Evolutionary conservation across 1,284 basidiomycete species (phyloP), one percentile per base, ranked within the genome.

Genomic region (Neotropicomus parvogracilis): DNA sequence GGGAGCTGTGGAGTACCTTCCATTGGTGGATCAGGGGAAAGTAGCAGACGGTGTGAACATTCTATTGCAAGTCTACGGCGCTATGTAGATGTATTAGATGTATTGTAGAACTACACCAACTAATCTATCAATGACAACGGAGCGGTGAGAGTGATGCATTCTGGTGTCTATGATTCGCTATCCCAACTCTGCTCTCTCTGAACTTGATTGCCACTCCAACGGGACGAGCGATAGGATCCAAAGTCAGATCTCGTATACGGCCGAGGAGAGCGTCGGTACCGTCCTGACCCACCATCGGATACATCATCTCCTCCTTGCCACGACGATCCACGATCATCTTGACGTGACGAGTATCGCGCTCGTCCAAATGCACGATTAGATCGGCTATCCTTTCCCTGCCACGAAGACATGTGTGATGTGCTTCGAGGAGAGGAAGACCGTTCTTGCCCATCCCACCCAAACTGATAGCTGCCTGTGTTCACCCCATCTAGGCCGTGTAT

Each of bases 401-500:
- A 49, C 1, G 55, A 56, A 16, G 52, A 24, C 40, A 44, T 48
- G 6, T 35, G 52, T 6, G 60, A 34, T 6, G 44, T 35, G 11
- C 40, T 50, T 16, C 19, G 34, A 4, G 28, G 27, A 27, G 59
- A 41, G 10, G 54, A 46, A 40, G 58, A 29, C 8, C 42, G 50
- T 19, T 49, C 37, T 16, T 39, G 0, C 28, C 32, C 46, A 27
- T 26, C 48, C 40, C 46, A 1, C 21, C 43, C 48, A 36, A 28
- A 40, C 7, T 48, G 36, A 19, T 40, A 27, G 17, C 45, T 49
- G 19, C 49, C 32, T 4, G 48, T 47, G 17, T 76, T 72, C 32
- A 78, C 50, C 19, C 78, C 79, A 21, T 56, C 62, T 11, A 75
- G 70, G 0, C 78, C 79, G 57, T 71, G 75, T 58, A 86, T 62